phyloP scores from a whole-genome alignment of 345 rosid genomes.

The Eucalyptus pauciflora region DNA sequence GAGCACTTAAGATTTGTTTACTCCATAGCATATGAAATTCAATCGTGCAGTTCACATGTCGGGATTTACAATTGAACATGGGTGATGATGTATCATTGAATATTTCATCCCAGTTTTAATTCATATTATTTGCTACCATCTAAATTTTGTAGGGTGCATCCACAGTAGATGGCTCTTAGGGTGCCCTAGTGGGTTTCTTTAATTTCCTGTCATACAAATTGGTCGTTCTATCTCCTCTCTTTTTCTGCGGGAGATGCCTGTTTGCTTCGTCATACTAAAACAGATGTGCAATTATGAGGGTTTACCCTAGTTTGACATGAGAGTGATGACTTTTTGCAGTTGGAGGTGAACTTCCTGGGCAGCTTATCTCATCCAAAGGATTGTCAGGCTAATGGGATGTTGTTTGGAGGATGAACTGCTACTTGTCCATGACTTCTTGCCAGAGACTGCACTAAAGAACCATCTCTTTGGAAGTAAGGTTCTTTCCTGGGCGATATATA shows the following conservation, averaged over 20 bases:
- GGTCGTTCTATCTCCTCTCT: not conserved
- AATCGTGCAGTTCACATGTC: not conserved
- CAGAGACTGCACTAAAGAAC: not conserved
- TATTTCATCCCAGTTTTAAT: not conserved
- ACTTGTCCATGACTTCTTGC: conserved; percentile 5
- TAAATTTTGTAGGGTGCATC: not conserved
- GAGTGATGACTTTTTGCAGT: not conserved
- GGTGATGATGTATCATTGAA: not conserved
- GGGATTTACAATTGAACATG: not conserved
- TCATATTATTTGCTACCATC: not conserved
- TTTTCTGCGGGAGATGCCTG: not conserved
- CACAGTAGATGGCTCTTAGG: not conserved
- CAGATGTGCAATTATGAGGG: not conserved
- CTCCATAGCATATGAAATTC: not conserved
- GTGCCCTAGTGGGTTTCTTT: not conserved
- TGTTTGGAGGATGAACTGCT: not conserved
- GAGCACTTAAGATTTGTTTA: not conserved
- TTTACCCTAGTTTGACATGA: not conserved
- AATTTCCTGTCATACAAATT: not conserved
- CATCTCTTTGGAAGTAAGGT: conserved; percentile 7
- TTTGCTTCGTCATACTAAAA: not conserved
- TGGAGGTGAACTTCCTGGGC: not conserved
- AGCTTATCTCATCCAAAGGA: not conserved
- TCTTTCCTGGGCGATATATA: not conserved
- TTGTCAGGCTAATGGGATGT: not conserved